A percentile compares a stretch with the other conserved stretches of the same genome.
Conservation (phyloP, 768 basidiomycete genomes). For the Psilocybe cyanescens region DNA sequence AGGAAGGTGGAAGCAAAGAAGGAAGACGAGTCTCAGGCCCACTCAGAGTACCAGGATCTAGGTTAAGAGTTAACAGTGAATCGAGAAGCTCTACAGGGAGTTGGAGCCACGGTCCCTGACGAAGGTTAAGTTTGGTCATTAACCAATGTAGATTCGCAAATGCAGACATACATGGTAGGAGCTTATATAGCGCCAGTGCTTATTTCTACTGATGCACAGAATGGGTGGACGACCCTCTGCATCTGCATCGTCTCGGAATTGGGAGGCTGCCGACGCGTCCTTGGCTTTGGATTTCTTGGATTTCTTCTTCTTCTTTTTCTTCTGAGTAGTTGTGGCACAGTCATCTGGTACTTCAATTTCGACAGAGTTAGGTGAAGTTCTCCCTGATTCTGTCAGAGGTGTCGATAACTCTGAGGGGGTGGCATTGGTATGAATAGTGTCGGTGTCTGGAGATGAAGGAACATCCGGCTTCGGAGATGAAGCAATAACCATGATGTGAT, state of each 20-base stretch:
- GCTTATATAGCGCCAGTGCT: conserved; percentile 94
- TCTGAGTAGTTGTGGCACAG: conserved; percentile 35
- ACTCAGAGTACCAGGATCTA: conserved; percentile 69
- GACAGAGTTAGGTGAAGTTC: conserved; percentile 33
- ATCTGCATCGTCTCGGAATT: conserved; percentile 34
- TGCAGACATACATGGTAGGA: conserved; percentile 77
- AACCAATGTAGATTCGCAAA: conserved; percentile 9
- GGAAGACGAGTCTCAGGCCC: conserved; percentile 47
- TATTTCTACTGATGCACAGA: conserved; percentile 89
- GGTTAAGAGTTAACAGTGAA: conserved; percentile 76
- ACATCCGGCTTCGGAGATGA: conserved; percentile 17
- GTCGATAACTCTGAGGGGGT: conserved; percentile 28
- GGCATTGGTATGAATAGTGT: conserved; percentile 16
- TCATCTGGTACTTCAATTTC: conserved; percentile 26
- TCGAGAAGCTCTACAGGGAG: conserved; percentile 86
- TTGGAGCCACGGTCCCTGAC: conserved; percentile 90
- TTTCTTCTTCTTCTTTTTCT: conserved; percentile 77
- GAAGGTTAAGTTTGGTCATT: conserved; percentile 20
- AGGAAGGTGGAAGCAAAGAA: conserved; percentile 34
- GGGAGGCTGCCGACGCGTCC: conserved; percentile 33
- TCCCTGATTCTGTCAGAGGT: conserved; percentile 33
- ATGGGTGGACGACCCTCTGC: conserved; percentile 60
- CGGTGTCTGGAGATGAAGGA: conserved; percentile 27
- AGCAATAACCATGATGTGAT: conserved; percentile 11
- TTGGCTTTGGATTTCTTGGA: conserved; percentile 57